phyloP scores from a whole-genome alignment of 345 rosid species.

The Punica granatum region DNA sequence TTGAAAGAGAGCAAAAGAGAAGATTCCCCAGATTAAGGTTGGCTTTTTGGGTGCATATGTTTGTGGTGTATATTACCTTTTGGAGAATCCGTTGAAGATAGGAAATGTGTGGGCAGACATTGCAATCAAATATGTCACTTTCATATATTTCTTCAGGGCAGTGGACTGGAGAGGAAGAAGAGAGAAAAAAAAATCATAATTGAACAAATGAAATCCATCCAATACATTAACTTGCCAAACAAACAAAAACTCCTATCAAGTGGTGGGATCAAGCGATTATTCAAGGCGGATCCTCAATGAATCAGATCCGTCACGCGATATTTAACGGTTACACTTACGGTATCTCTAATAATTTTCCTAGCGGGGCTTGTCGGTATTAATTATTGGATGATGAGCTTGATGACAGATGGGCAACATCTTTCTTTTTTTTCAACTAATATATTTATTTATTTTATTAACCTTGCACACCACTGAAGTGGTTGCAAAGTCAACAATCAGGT shows the following conservation, averaged over 20 bases:
- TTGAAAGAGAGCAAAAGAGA: constrained; percentile 16
- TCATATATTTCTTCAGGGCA: neutral
- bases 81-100: neutral
- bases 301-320: too few relatives aligned
- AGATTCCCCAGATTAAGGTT: neutral
- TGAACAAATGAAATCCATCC: too few relatives aligned
- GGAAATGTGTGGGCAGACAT: neutral
- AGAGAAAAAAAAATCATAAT: neutral
- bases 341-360: too few relatives aligned
- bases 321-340: too few relatives aligned
- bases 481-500: neutral
- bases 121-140: neutral
- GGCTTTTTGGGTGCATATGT: neutral
- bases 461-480: neutral
- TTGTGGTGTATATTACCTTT: neutral
- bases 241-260: too few relatives aligned
- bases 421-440: too few relatives aligned
- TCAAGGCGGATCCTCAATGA: too few relatives aligned
- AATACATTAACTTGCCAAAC: neutral
- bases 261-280: too few relatives aligned
- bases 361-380: too few relatives aligned
- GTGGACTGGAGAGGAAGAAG: neutral
- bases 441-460: too few relatives aligned
- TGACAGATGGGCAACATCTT: too few relatives aligned
- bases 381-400: too few relatives aligned